Evolutionary conservation across 2,329 filamentous ascomycete genomes (phyloP).

Genomic region (Curvularia sp.): DNA sequence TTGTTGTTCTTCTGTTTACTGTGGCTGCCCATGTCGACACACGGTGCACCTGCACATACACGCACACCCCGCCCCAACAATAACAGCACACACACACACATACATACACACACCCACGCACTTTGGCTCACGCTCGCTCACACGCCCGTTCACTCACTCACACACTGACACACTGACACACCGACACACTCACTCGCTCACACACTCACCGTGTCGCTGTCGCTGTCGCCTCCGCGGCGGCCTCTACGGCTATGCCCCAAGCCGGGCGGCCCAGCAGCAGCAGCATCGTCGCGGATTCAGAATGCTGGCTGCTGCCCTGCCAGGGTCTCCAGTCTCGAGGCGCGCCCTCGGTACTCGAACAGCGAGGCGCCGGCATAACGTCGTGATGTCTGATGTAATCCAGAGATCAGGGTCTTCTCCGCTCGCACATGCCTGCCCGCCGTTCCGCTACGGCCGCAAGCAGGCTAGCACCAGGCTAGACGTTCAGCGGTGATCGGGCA

Average conservation of each 20-base stretch:
- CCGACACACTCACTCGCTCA: neutral
- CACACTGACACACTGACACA: too few species aligned
- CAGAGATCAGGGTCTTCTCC: slow-evolving; percentile 34
- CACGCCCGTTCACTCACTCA: too few species aligned
- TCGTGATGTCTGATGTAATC: slow-evolving; percentile 33
- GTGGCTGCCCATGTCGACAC: neutral
- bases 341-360: slow-evolving; percentile 22
- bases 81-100: neutral
- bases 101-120: neutral
- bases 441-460: slow-evolving; percentile 3
- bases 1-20: slow-evolving; percentile 4
- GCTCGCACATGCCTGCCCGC: slow-evolving; percentile 12
- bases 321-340: slow-evolving; percentile 17
- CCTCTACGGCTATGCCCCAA: too few species aligned
- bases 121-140: too few species aligned
- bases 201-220: neutral
- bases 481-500: slow-evolving; percentile 25
- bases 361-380: slow-evolving; percentile 22
- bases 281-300: too few species aligned
- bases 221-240: neutral
- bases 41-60: neutral
- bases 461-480: slow-evolving; percentile 12
- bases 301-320: too few species aligned
- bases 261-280: too few species aligned
- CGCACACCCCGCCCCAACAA: neutral